Conservation (phyloP, 306 rosid species). For the Vachellia pachyceras region DNA sequence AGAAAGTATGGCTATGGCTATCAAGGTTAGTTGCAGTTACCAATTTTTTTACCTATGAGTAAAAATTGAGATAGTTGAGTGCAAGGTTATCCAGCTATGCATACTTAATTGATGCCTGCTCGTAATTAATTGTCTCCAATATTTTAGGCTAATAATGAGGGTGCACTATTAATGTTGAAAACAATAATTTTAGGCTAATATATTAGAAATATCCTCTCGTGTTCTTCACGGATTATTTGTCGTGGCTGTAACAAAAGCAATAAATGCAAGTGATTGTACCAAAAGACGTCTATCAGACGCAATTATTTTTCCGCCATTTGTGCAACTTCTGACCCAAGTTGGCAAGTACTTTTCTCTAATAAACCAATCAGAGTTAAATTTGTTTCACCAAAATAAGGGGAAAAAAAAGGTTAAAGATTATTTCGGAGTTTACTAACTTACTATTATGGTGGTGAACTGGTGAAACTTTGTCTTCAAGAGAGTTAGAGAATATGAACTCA, state of each 20-base stretch:
- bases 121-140: background rate
- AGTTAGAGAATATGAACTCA: background rate
- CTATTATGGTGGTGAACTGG: background rate
- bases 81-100: background rate
- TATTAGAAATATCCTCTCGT: background rate
- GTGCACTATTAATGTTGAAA: background rate
- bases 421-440: background rate
- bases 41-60: background rate
- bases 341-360: background rate
- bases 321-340: background rate
- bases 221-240: background rate
- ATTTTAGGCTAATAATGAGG: background rate
- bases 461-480: background rate
- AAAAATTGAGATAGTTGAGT: background rate
- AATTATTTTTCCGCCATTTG: background rate
- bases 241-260: background rate
- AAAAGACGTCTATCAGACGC: background rate
- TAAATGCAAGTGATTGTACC: background rate
- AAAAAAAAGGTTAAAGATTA: background rate
- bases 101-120: background rate
- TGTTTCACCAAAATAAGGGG: background rate
- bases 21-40: background rate
- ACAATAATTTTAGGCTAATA: too few species aligned
- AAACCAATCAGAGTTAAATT: background rate
- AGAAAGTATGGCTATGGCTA: background rate